Conservation (phyloP, 805 yeast genomes). For the Yarrowia sp. region DNA sequence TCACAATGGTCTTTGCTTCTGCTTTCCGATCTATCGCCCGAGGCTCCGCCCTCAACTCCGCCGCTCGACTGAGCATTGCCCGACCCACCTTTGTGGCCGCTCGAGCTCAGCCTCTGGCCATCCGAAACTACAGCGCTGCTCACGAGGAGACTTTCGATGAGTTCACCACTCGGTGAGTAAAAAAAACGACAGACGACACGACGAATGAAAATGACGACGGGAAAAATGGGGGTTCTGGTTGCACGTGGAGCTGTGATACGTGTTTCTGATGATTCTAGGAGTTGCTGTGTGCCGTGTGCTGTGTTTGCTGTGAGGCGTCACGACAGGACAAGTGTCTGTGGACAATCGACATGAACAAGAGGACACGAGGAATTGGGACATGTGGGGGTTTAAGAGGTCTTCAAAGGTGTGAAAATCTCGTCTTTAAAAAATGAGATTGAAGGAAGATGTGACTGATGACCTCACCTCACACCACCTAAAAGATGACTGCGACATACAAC, state of each 20-base stretch:
- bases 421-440: no score
- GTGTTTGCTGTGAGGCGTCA: constrained; percentile 8
- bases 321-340: no score
- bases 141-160: constrained; percentile 96
- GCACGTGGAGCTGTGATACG: not conserved
- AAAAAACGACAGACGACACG: not conserved
- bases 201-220: not conserved
- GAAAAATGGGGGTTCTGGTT: not conserved
- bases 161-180: constrained; percentile 75
- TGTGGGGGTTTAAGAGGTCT: not conserved
- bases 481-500: not conserved
- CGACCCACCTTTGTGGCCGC: constrained; percentile 32
- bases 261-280: not conserved
- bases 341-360: no score
- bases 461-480: no score
- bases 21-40: constrained; percentile 40
- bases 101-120: constrained; percentile 29
- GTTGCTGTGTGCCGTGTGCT: not conserved
- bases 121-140: constrained; percentile 76
- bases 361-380: no score
- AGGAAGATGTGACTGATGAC: no score
- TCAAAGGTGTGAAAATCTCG: not conserved
- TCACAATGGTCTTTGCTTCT: constrained; percentile 38
- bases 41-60: constrained; percentile 38
- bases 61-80: constrained; percentile 38